These are phyloP conservation scores for Allium fistulosum DNA, from an alignment of 106 monocot species.

Conservation along the genomic window DNA sequence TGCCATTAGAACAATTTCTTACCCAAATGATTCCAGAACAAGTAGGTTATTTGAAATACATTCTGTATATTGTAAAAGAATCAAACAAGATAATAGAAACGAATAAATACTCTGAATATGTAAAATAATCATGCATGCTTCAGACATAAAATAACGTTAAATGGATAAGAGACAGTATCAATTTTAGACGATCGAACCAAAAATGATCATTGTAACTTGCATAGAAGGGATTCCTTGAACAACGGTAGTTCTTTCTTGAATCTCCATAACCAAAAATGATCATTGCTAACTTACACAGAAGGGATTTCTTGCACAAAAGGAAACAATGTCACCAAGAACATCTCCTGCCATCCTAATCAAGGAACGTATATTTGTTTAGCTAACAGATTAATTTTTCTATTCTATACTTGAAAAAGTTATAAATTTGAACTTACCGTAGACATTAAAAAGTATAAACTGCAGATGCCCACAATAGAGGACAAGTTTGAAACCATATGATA, in stretches of 20 bases:
- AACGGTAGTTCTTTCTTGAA: constrained; percentile 59
- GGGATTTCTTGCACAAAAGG: too few relatives aligned
- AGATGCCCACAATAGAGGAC: constrained; percentile 75
- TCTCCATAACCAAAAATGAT: constrained; percentile 92
- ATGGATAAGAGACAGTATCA: constrained; percentile 77
- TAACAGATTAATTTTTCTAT: too few relatives aligned
- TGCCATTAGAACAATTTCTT: constrained; percentile 9
- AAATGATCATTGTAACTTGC: constrained; percentile 66
- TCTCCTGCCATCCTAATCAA: constrained; percentile 56
- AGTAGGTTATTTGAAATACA: constrained; percentile 74
- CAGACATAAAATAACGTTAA: constrained; percentile 82
- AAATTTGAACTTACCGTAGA: constrained; percentile 44
- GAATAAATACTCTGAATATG: neutral
- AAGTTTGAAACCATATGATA: constrained; percentile 14
- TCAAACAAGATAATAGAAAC: neutral
- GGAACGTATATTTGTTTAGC: neutral
- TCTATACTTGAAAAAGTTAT: neutral
- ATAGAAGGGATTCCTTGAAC: constrained; percentile 87
- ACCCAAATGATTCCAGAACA: constrained; percentile 95
- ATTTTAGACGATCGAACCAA: constrained; percentile 65
- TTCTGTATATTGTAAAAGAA: constrained; percentile 50
- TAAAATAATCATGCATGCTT: neutral
- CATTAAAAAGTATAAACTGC: constrained; percentile 81
- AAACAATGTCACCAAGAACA: constrained; percentile 65
- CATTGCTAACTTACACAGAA: too few relatives aligned